Evolutionary conservation across 2,329 filamentous ascomycete species (phyloP).

Genomic region (Pseudocercospora cruenta): DNA sequence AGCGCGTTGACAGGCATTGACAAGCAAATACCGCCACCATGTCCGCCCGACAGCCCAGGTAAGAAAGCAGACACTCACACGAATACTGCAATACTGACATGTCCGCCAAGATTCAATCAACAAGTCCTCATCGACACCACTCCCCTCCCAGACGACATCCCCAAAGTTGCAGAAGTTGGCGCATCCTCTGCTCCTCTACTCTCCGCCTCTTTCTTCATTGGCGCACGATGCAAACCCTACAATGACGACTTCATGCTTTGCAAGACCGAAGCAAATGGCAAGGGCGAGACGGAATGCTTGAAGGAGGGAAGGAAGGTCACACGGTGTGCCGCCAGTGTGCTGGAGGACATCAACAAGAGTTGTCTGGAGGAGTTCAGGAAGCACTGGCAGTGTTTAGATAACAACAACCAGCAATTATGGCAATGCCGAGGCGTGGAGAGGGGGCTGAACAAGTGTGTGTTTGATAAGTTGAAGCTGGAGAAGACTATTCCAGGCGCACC

Average conservation of each 20-base stretch:
- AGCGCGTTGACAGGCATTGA: slow-evolving; percentile 16
- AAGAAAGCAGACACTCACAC: slow-evolving; percentile 36
- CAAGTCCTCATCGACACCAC: slow-evolving; percentile 92
- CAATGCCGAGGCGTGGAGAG: slow-evolving; percentile 88
- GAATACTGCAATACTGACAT: slow-evolving; percentile 14
- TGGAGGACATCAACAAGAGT: slow-evolving; percentile 94
- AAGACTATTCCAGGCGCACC: slow-evolving; percentile 57
- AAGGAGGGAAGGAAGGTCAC: slow-evolving; percentile 96
- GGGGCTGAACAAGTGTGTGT: slow-evolving; percentile 93
- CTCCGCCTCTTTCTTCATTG: slow-evolving; percentile 95
- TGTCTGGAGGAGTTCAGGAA: slow-evolving; percentile 88
- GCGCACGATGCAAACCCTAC: slow-evolving; percentile 88
- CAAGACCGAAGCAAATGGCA: slow-evolving; percentile 91
- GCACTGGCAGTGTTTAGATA: slow-evolving; percentile 94
- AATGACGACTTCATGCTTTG: slow-evolving; percentile 99
- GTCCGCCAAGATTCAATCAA: slow-evolving; percentile 83
- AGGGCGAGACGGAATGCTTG: slow-evolving; percentile 91
- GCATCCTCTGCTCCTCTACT: slow-evolving; percentile 89
- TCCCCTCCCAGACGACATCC: slow-evolving; percentile 88
- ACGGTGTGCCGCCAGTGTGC: slow-evolving; percentile 92
- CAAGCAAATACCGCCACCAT: slow-evolving; percentile 50
- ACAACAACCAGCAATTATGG: slow-evolving; percentile 98
- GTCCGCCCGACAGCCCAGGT: slow-evolving; percentile 65
- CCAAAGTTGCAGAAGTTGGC: slow-evolving; percentile 90
- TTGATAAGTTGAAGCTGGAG: slow-evolving; percentile 74